phyloP scores from a whole-genome alignment of 73 alveolate species.

The Breviolum minutum region DNA sequence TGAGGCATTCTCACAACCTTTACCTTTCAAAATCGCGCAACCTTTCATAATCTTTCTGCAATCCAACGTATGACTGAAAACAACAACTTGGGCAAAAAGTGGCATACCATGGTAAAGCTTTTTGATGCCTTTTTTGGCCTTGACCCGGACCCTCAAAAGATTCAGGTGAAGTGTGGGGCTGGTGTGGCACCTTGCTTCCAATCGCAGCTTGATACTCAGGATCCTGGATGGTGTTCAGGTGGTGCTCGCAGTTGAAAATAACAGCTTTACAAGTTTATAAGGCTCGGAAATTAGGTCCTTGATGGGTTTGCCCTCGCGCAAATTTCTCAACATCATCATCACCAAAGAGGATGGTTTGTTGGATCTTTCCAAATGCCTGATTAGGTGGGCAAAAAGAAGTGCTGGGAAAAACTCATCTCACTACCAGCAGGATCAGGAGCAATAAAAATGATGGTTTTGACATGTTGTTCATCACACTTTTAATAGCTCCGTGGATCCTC shows the following conservation, averaged over 20 bases:
- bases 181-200: slow-evolving; percentile 34
- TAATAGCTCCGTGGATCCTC: too few relatives aligned
- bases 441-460: too few relatives aligned
- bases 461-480: too few relatives aligned
- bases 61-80: too few relatives aligned
- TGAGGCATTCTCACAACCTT: not conserved
- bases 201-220: slow-evolving; percentile 48
- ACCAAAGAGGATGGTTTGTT: slow-evolving; percentile 85
- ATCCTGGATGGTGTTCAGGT: not conserved
- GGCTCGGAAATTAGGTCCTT: not conserved
- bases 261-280: not conserved
- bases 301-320: slow-evolving; percentile 92
- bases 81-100: not conserved
- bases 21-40: too few relatives aligned
- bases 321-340: slow-evolving; percentile 88
- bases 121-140: too few relatives aligned
- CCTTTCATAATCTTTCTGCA: not conserved
- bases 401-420: not conserved
- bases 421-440: not conserved
- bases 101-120: not conserved
- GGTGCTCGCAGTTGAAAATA: not conserved
- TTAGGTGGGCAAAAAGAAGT: too few relatives aligned
- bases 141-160: not conserved
- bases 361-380: slow-evolving; percentile 90
- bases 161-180: not conserved